These are phyloP conservation scores for Echria macrotheca DNA, from an alignment of 495 filamentous ascomycete species.

Conservation along the genomic window DNA sequence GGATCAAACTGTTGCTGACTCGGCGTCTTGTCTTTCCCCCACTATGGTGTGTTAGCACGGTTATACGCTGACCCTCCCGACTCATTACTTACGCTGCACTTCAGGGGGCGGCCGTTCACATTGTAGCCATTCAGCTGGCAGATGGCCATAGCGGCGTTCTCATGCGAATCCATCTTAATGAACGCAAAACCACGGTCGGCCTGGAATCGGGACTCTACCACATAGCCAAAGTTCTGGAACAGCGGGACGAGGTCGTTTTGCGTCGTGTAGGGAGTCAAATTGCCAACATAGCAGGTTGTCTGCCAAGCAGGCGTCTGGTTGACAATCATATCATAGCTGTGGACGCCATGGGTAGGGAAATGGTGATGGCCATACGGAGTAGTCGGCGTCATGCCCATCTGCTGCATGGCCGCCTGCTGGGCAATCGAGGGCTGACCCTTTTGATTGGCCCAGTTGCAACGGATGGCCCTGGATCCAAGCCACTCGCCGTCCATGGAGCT, in stretches of 20 bases:
- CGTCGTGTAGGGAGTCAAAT: slow-evolving; percentile 95
- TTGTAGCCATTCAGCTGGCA: slow-evolving; percentile 96
- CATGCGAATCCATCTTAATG: slow-evolving; percentile 98
- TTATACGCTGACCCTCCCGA: too few species aligned
- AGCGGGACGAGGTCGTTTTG: slow-evolving; percentile 92
- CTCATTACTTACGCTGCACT: slow-evolving; percentile 71
- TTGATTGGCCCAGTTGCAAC: slow-evolving; percentile 99
- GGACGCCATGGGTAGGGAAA: slow-evolving; percentile 93
- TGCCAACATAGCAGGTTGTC: slow-evolving; percentile 97
- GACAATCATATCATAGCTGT: slow-evolving; percentile 97
- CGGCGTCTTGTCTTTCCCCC: slow-evolving; percentile 97
- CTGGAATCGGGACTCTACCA: slow-evolving; percentile 95
- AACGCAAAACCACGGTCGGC: slow-evolving; percentile 97
- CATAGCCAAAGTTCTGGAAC: slow-evolving; percentile 97
- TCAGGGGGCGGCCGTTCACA: slow-evolving; percentile 93
- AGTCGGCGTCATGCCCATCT: slow-evolving; percentile 98
- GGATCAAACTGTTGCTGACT: slow-evolving; percentile 77
- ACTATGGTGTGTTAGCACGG: slow-evolving; percentile 54
- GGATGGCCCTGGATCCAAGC: slow-evolving; percentile 96
- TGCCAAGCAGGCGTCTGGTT: slow-evolving; percentile 98
- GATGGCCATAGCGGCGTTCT: slow-evolving; percentile 97
- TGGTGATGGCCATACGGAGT: slow-evolving; percentile 96
- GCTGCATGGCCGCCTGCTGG: slow-evolving; percentile 93
- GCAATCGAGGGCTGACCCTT: slow-evolving; percentile 98
- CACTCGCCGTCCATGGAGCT: slow-evolving; percentile 99